phyloP scores from a whole-genome alignment of 805 yeast genomes.

The Sugiyamaella valdiviana region DNA sequence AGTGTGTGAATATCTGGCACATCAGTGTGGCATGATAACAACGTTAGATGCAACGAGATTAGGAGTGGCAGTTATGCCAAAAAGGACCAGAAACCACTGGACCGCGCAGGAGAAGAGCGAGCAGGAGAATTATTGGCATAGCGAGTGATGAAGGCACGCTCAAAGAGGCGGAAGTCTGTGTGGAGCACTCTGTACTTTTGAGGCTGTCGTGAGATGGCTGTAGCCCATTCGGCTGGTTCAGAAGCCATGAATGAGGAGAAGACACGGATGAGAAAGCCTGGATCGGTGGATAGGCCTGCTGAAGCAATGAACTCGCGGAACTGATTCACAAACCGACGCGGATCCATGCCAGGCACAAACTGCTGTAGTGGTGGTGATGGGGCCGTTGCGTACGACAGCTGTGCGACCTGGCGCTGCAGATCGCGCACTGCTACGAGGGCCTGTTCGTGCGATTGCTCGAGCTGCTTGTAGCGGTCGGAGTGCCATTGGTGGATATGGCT shows the following conservation, averaged over 20 bases:
- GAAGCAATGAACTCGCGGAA: neutral
- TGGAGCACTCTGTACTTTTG: neutral
- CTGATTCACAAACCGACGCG: neutral
- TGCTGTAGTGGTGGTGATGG: neutral
- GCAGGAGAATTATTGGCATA: no score
- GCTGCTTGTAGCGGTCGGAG: neutral
- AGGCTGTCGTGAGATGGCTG: constrained; percentile 1
- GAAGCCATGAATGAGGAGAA: constrained; percentile 2
- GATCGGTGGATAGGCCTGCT: constrained; percentile 1
- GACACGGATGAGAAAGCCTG: constrained; percentile 1
- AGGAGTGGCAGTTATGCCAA: no score
- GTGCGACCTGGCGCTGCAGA: constrained; percentile 1
- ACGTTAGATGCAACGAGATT: no score
- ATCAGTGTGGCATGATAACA: no score
- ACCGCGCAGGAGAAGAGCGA: no score
- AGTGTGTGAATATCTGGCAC: no score
- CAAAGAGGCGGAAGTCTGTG: neutral
- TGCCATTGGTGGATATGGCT: constrained; percentile 7
- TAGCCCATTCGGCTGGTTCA: constrained; percentile 3
- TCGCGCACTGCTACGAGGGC: neutral
- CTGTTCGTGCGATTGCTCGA: neutral
- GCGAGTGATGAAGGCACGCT: neutral
- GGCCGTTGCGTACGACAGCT: neutral
- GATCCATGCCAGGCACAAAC: constrained; percentile 7
- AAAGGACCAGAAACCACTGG: no score